phyloP scores from a whole-genome alignment of 768 basidiomycete genomes.

The Kwoniella heveanensis region DNA sequence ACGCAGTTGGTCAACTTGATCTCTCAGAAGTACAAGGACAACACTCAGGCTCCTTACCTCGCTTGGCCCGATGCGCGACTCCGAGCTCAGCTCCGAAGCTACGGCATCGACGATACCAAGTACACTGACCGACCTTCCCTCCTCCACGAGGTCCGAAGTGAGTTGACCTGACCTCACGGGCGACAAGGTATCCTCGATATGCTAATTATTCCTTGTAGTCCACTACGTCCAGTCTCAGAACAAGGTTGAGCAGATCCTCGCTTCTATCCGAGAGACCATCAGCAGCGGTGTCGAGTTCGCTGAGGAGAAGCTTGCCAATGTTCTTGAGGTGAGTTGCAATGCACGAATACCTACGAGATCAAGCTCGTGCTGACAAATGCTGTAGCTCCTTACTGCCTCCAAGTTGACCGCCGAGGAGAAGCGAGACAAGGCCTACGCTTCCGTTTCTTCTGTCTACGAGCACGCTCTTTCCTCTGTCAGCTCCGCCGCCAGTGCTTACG shows the following conservation, averaged over 20 bases:
- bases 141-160: slow-evolving; percentile 60
- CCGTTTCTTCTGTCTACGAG: slow-evolving; percentile 46
- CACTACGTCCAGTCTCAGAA: slow-evolving; percentile 72
- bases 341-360: not conserved
- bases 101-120: slow-evolving; percentile 70
- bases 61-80: slow-evolving; percentile 92
- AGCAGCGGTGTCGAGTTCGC: slow-evolving; percentile 69
- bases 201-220: slow-evolving; percentile 55
- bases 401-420: slow-evolving; percentile 54
- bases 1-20: slow-evolving; percentile 66
- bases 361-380: slow-evolving; percentile 46
- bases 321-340: slow-evolving; percentile 47
- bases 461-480: slow-evolving; percentile 43
- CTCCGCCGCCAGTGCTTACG: slow-evolving; percentile 45
- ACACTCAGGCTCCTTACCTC: slow-evolving; percentile 68
- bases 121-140: slow-evolving; percentile 70
- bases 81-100: slow-evolving; percentile 80
- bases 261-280: slow-evolving; percentile 68
- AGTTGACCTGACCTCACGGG: slow-evolving; percentile 57
- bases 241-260: slow-evolving; percentile 64
- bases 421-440: slow-evolving; percentile 52
- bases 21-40: slow-evolving; percentile 63
- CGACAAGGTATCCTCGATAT: not conserved
- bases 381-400: slow-evolving; percentile 54
- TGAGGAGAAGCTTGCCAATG: slow-evolving; percentile 69